Percentiles rank a stretch among this genome's conserved stretches.
phyloP scores from a whole-genome alignment of 805 yeast genomes.

The Saitoella complicata region DNA sequence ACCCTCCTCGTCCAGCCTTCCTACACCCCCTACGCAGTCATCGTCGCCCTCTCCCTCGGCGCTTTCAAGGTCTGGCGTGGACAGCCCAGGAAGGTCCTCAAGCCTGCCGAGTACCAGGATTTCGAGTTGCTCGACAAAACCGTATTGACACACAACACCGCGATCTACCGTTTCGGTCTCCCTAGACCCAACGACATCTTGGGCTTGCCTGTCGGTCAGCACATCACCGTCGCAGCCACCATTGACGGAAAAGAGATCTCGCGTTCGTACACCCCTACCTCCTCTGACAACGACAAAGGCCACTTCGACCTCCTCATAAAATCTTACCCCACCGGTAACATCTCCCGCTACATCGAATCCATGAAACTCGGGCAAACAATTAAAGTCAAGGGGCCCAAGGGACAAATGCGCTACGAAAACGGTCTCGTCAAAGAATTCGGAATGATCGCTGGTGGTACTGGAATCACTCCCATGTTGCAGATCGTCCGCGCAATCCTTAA shows the following conservation, averaged over 20 bases:
- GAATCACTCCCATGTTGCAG: conserved; percentile 92
- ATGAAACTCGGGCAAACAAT: conserved; percentile 66
- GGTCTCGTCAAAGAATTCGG: conserved; percentile 58
- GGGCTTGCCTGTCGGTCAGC: conserved; percentile 90
- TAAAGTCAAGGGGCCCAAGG: conserved; percentile 80
- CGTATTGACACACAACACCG: conserved; percentile 62
- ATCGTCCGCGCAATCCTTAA: conserved; percentile 62
- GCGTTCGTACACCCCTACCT: conserved; percentile 81
- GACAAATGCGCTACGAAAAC: conserved; percentile 67
- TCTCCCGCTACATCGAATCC: conserved; percentile 56
- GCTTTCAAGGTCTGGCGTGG: conserved; percentile 17
- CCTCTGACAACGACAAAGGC: conserved; percentile 54
- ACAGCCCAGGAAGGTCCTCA: conserved; percentile 30
- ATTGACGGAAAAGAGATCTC: conserved; percentile 67
- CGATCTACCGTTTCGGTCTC: conserved; percentile 62
- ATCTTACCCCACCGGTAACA: conserved; percentile 69
- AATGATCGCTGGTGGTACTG: conserved; percentile 96
- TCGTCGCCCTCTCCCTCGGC: conserved; percentile 13
- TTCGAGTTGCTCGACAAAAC: conserved; percentile 71
- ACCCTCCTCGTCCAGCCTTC: conserved; percentile 15
- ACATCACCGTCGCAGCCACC: conserved; percentile 60
- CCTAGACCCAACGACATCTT: conserved; percentile 58
- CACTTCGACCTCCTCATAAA: conserved; percentile 74
- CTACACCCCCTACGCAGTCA: conserved; percentile 13
- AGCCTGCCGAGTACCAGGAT: conserved; percentile 50